Evolutionary conservation across 2,329 filamentous ascomycete species (phyloP).

Genomic region (Epichloe baconii): DNA sequence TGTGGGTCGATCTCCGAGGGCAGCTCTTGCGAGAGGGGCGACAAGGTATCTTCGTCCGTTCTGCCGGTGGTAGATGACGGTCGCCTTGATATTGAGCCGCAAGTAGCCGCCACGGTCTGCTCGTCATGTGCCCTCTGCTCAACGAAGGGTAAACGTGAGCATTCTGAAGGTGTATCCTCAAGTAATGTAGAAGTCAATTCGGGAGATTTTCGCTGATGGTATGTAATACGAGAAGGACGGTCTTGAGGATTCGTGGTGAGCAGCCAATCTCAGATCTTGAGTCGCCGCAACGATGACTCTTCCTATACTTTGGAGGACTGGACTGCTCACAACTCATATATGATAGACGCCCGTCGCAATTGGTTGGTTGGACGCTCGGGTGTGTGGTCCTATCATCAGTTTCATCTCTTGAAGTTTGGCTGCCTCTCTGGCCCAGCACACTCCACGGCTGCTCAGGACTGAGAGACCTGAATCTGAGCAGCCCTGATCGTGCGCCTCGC

Average conservation of each 20-base stretch:
- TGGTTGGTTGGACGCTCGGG: background rate
- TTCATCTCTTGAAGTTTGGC: background rate
- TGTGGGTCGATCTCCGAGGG: constrained; percentile 1
- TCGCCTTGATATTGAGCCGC: background rate
- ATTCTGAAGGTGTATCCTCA: background rate
- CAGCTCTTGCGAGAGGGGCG: background rate
- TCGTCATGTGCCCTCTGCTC: background rate
- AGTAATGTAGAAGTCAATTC: background rate
- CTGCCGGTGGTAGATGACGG: background rate
- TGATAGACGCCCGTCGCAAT: background rate
- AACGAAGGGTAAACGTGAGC: background rate
- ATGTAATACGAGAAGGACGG: background rate
- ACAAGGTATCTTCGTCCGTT: background rate
- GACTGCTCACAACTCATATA: background rate
- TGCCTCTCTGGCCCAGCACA: constrained; percentile 1
- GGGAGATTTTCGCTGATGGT: background rate
- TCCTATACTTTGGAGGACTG: background rate
- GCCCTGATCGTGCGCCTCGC: constrained; percentile 1
- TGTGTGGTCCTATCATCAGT: background rate
- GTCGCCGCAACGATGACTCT: background rate
- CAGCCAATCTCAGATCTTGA: background rate
- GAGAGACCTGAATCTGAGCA: constrained; percentile 3
- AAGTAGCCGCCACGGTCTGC: background rate
- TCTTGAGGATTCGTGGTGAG: background rate
- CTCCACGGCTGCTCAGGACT: constrained; percentile 1